A percentile compares a stretch with the other conserved stretches of the same genome.
Evolutionary conservation across 2,329 filamentous ascomycete genomes (phyloP).

Genomic region (Phoma sp.): DNA sequence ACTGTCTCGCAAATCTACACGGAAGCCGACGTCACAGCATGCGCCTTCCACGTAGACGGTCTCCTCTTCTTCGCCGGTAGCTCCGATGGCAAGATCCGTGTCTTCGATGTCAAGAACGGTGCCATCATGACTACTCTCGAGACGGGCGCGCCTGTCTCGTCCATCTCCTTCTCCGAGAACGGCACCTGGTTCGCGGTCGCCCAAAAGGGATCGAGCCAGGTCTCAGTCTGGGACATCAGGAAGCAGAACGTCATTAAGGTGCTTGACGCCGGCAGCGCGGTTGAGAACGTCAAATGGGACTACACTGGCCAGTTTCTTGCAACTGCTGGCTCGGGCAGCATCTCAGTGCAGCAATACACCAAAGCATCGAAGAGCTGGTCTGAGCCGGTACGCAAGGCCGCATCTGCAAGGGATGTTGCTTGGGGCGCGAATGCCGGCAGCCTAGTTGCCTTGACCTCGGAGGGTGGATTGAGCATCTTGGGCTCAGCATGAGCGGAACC

Average conservation of each 20-base stretch:
- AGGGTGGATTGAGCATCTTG: constrained; percentile 77
- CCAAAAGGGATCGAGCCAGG: constrained; percentile 74
- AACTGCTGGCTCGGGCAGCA: constrained; percentile 76
- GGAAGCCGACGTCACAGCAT: constrained; percentile 76
- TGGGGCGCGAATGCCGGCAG: constrained; percentile 81
- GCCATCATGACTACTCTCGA: constrained; percentile 77
- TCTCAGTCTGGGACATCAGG: constrained; percentile 90
- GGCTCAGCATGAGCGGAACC: constrained; percentile 42
- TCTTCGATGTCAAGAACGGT: constrained; percentile 85
- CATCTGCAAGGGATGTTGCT: constrained; percentile 72
- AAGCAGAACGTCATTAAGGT: constrained; percentile 83
- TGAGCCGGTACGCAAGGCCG: constrained; percentile 78
- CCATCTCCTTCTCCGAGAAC: constrained; percentile 90
- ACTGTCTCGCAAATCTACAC: constrained; percentile 80
- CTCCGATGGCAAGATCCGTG: constrained; percentile 78
- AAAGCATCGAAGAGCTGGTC: constrained; percentile 90
- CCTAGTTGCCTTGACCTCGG: constrained; percentile 74
- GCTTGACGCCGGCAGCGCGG: constrained; percentile 81
- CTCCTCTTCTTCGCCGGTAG: constrained; percentile 88
- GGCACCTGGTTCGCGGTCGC: constrained; percentile 93
- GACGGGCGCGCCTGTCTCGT: constrained; percentile 69
- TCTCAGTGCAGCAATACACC: constrained; percentile 87
- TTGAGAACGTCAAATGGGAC: constrained; percentile 84
- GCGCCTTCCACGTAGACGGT: constrained; percentile 95
- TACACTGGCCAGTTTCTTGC: constrained; percentile 94